Base-by-base conservation (phyloP, 1,139 yeast species). In the Yamadazyma songkhlaensis region DNA sequence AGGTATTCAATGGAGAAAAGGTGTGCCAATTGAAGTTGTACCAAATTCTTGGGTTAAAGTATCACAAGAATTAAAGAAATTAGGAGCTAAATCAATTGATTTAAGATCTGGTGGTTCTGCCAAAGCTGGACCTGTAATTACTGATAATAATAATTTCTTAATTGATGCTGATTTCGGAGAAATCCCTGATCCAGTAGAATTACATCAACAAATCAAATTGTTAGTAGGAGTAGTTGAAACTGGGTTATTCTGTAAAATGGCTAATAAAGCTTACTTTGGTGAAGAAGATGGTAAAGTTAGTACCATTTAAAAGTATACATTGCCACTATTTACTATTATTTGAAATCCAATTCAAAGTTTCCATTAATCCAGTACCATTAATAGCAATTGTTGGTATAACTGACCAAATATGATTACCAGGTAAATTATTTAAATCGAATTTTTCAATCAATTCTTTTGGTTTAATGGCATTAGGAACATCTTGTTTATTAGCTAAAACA, bases 101-200 rank as follows among this genome's bases (percentile, higher is more conserved):
- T 76, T 94, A 52, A 79, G 99, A 62, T 82, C 83, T 51, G 98
- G 97, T 34, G 90, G 88, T 12, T 68, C 81, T 39, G 89, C 95
- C 27, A 94, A 94, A 64, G 98, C 98, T 5, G 99, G 99, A 13
- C 98, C 98, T 7, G 84, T 89, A n/a, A 85, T 94, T 43, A 90
- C 98, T 29, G 99, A 94, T 60, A 94, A 94, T 65, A 89, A 90
- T 61, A 92, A 90, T 63, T 87, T 89, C 57, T 75, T 94, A 47
- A 77, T 94, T 43, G 99, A 94, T 63, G 95, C 96, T 23, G 90
- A 89, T 59, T 92, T 94, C 56, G 97, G 96, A 24, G 76, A 74
- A 40, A 79, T 94, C 38, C 58, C 65, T 17, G 80, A 84, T 49
- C 84, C 90, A 4, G 59, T 53, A 15, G 57, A 56, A 22, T 72